These are phyloP conservation scores for Exophiala viscosa DNA, from an alignment of 2,329 filamentous ascomycete genomes.

Conservation along the genomic window DNA sequence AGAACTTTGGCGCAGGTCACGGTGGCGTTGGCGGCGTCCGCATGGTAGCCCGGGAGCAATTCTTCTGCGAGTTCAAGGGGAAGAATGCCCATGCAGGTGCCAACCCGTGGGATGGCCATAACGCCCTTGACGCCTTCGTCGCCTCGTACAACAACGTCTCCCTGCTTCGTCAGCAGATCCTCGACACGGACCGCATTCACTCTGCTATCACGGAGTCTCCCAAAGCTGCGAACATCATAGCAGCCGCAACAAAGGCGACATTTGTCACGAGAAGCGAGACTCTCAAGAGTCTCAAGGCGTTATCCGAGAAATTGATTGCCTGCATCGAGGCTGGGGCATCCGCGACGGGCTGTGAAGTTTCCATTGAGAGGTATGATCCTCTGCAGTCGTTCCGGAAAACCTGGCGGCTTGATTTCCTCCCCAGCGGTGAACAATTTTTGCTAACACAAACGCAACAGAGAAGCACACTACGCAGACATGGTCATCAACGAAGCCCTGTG, in stretches of 20 bases:
- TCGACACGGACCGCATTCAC: constrained; percentile 52
- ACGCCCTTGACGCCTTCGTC: constrained; percentile 57
- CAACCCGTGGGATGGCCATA: constrained; percentile 58
- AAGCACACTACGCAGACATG: constrained; percentile 4
- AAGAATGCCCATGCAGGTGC: constrained; percentile 55
- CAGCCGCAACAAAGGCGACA: constrained; percentile 46
- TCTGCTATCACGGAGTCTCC: constrained; percentile 54
- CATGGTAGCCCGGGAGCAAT: constrained; percentile 34
- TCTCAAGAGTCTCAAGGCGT: constrained; percentile 37
- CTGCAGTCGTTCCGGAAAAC: constrained; percentile 42
- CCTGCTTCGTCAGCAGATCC: constrained; percentile 55
- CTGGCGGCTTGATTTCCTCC: too few species aligned
- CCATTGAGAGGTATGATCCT: constrained; percentile 40
- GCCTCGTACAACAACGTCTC: constrained; percentile 46
- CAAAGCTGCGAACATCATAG: constrained; percentile 55
- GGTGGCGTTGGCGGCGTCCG: constrained; percentile 14
- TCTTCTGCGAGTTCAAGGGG: constrained; percentile 44
- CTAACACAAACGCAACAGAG: constrained; percentile 16
- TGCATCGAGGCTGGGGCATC: constrained; percentile 38
- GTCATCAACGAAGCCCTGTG: constrained; percentile 2
- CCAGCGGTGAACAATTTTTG: too few species aligned
- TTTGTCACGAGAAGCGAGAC: constrained; percentile 47
- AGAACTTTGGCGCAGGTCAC: not conserved
- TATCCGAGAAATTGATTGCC: constrained; percentile 32
- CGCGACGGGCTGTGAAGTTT: constrained; percentile 35